Evolutionary conservation across 2,329 filamentous ascomycete species (phyloP), one percentile per base, ranked within the genome.

Genomic region (Xylariaceae sp.): DNA sequence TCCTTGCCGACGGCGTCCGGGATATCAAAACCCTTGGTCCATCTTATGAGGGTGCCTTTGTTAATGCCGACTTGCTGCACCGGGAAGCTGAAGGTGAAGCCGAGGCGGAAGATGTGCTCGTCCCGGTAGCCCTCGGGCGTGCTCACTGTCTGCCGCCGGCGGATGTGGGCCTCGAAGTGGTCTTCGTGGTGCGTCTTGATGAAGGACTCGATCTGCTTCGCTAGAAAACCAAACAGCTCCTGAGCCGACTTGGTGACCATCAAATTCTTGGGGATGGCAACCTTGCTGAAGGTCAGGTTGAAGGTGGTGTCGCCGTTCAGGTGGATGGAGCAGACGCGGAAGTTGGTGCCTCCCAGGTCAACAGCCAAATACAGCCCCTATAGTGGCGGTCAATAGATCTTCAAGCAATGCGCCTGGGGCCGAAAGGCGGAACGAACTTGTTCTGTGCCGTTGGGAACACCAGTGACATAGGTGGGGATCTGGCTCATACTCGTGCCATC

Each of bases 11-110:
- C 63, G 1, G 89, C 85, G 56, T 96, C 92, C n/a, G 80, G 75
- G 46, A 98, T 96, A 56, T 96, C 87, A 57, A 95, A 98, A 33
- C 92, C 92, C 68, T 98, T 98, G 37, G 92, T 98, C 92, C 92
- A 98, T 49, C 92, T 80, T 61, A 95, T 92, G 35, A 98, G 71
- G 37, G 80, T 83, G 40, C 92, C 92, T 64, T 88, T 90, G 71
- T 96, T 96, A 58, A 98, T 94, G 24, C 87, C 89, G 37, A 84
- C 71, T 59, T 98, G 92, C 57, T 93, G 78, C 24, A 96, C 89
- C 3, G 92, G 92, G 65, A 96, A 98, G 57, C 85, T 94, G 64
- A 98, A 98, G 33, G 92, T 98, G 64, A 98, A 98, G n/a, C 92
- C 92, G 26, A 98, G 71, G 50, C 88, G 84, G 65, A 96, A 94